These are phyloP conservation scores for Helichrysum umbraculigerum DNA, from an alignment of 129 eudicot species.

Conservation along the genomic window DNA sequence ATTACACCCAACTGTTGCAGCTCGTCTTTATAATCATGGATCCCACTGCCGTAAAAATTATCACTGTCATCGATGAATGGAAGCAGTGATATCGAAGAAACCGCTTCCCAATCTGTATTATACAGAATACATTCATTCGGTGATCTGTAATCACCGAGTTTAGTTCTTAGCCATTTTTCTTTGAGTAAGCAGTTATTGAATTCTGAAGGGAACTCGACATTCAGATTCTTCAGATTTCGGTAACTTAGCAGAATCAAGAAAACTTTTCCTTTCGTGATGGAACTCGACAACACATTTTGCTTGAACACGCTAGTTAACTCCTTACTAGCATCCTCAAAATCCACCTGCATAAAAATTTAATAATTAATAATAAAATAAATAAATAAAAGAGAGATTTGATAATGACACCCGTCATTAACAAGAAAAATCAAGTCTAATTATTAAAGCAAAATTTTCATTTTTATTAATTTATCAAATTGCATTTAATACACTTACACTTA, in stretches of 20 bases:
- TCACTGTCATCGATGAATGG: background rate
- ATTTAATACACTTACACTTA: no score
- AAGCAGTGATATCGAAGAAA: constrained; percentile 7
- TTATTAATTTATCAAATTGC: no score
- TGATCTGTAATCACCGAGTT: constrained; percentile 4
- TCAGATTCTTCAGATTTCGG: background rate
- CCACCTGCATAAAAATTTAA: background rate
- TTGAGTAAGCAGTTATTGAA: background rate
- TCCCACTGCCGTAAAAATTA: background rate
- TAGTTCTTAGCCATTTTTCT: constrained; percentile 6
- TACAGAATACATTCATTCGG: background rate
- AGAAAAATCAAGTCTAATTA: no score
- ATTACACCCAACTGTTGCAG: background rate
- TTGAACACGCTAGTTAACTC: background rate
- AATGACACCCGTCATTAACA: no score
- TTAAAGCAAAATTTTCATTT: no score
- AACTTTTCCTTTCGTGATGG: background rate
- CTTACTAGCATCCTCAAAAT: background rate
- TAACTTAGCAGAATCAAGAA: background rate
- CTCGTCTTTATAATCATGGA: background rate
- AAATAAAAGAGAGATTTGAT: no score
- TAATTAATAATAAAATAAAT: no score
- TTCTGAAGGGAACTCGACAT: background rate
- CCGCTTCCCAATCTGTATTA: background rate
- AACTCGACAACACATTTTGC: background rate